Evolutionary conservation across 768 basidiomycete genomes (phyloP).

Genomic region (Xerocomellus amylosporus): DNA sequence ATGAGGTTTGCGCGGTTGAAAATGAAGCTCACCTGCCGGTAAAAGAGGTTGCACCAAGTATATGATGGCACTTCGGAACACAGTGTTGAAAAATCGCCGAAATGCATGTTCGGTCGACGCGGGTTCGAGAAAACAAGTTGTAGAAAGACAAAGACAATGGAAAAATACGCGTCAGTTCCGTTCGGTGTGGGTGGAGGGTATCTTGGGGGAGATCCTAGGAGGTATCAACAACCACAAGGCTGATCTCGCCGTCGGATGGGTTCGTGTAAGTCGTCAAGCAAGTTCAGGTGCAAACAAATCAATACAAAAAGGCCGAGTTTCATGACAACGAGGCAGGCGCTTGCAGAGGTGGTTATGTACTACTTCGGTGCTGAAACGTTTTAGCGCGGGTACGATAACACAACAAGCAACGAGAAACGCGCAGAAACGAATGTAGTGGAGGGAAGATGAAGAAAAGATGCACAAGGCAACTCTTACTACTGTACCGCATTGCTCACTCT

Average conservation of each 20-base stretch:
- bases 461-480: not conserved
- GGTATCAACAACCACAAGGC: conserved; percentile 18
- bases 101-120: conserved; percentile 42
- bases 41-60: conserved; percentile 94
- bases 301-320: conserved; percentile 28
- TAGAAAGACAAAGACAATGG: not conserved
- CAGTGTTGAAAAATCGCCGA: conserved; percentile 70
- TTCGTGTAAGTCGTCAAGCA: conserved; percentile 27
- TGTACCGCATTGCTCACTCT: not conserved
- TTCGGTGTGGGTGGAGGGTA: conserved; percentile 8
- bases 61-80: conserved; percentile 74
- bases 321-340: conserved; percentile 19
- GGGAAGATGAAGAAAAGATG: not conserved
- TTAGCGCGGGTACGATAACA: not conserved
- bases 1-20: conserved; percentile 4
- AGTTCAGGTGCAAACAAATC: conserved; percentile 31
- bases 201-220: conserved; percentile 11
- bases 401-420: not conserved
- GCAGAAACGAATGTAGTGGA: not conserved
- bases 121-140: not conserved
- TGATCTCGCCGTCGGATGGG: conserved; percentile 20
- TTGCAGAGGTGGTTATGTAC: conserved; percentile 8
- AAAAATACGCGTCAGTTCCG: conserved; percentile 6
- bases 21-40: conserved; percentile 62
- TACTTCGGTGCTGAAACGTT: not conserved